A percentile compares a stretch with the other conserved stretches of the same genome.
Conservation (phyloP, 2,329 filamentous ascomycete genomes). For the Epichloe uncinata region DNA sequence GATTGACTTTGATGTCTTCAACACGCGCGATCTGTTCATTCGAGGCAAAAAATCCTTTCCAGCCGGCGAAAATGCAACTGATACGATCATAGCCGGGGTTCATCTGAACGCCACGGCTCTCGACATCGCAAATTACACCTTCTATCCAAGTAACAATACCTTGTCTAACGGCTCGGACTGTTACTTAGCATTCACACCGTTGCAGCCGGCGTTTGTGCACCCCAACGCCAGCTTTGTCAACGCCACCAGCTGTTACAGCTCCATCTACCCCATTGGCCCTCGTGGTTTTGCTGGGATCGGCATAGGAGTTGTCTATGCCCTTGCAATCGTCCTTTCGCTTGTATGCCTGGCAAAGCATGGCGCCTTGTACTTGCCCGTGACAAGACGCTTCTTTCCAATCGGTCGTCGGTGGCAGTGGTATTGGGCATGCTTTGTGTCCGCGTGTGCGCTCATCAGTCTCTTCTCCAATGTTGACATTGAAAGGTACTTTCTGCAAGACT, state of each 20-base stretch:
- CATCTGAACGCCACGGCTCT: conserved; percentile 58
- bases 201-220: conserved; percentile 44
- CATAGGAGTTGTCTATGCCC: conserved; percentile 45
- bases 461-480: conserved; percentile 63
- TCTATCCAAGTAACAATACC: conserved; percentile 53
- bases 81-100: conserved; percentile 45
- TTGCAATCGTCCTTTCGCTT: conserved; percentile 48
- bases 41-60: conserved; percentile 26
- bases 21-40: conserved; percentile 30
- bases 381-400: conserved; percentile 55
- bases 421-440: conserved; percentile 51
- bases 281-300: conserved; percentile 50
- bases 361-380: conserved; percentile 42
- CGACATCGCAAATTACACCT: conserved; percentile 54
- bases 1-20: conserved; percentile 20
- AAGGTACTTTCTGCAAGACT: conserved; percentile 54
- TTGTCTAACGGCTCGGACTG: conserved; percentile 61
- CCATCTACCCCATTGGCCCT: conserved; percentile 44
- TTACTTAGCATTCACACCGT: conserved; percentile 50
- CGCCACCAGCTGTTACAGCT: conserved; percentile 54
- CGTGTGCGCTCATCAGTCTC: conserved; percentile 53
- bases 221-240: conserved; percentile 62
- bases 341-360: conserved; percentile 54
- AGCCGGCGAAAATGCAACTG: conserved; percentile 37
- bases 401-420: conserved; percentile 73